These are phyloP conservation scores for Cardamine resedifolia DNA, from an alignment of 345 rosid species.

Conservation along the genomic window DNA sequence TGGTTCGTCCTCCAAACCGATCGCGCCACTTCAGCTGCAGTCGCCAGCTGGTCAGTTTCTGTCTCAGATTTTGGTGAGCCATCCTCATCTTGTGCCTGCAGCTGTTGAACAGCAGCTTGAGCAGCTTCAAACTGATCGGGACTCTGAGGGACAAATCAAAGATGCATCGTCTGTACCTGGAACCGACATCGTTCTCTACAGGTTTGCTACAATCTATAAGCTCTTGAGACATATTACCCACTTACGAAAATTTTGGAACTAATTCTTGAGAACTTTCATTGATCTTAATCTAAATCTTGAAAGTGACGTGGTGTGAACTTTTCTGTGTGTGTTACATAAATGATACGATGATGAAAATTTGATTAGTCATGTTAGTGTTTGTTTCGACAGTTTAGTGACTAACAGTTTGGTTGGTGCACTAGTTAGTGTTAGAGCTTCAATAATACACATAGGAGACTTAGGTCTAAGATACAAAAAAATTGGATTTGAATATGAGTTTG, in stretches of 20 bases:
- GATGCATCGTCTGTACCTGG: constrained; percentile 70
- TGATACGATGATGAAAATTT: not conserved
- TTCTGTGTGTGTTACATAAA: constrained; percentile 1
- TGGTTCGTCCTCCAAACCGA: constrained; percentile 48
- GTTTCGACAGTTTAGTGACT: not conserved
- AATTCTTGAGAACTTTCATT: not conserved
- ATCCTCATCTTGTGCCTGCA: constrained; percentile 94
- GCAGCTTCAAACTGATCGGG: constrained; percentile 87
- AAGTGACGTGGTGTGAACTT: not conserved
- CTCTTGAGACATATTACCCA: not conserved
- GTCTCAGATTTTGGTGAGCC: constrained; percentile 74
- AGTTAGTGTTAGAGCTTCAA: not conserved
- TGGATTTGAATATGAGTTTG: constrained; percentile 6
- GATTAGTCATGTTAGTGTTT: not conserved
- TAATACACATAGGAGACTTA: not conserved
- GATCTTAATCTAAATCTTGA: not conserved
- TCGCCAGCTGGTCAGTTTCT: constrained; percentile 94
- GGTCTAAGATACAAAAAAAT: not conserved
- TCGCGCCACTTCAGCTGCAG: constrained; percentile 83
- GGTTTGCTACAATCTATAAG: constrained; percentile 44
- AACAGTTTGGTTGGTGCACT: constrained; percentile 13
- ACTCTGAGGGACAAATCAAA: constrained; percentile 56
- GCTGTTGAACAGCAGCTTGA: constrained; percentile 97
- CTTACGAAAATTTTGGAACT: not conserved
- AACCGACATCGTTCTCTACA: constrained; percentile 77